phyloP scores from a whole-genome alignment of 352 stramenopile species.

The Plasmopara viticola region DNA sequence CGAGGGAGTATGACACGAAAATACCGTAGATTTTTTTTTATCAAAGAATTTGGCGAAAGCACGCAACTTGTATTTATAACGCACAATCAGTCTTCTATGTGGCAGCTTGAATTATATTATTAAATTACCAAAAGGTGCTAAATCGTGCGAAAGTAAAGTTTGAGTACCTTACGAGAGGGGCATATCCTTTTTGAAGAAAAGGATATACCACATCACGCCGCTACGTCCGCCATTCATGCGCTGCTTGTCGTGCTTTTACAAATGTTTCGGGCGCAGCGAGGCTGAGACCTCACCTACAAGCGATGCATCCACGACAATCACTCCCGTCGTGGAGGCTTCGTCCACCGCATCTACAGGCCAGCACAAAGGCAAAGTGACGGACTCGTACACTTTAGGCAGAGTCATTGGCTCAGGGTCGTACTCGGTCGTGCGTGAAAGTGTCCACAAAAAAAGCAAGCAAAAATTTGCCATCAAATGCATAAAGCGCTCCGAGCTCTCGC shows the following conservation, averaged over 20 bases:
- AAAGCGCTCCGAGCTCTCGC: slow-evolving; percentile 61
- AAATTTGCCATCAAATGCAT: slow-evolving; percentile 90
- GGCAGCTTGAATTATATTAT: no score
- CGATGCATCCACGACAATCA: slow-evolving; percentile 11
- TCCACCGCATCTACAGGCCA: slow-evolving; percentile 16
- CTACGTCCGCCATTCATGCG: slow-evolving; percentile 29
- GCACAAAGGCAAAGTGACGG: slow-evolving; percentile 49
- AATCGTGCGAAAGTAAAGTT: no score
- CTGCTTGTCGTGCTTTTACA: slow-evolving; percentile 59
- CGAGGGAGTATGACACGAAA: no score
- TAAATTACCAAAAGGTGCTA: no score
- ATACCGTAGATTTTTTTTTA: no score
- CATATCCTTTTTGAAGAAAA: no score
- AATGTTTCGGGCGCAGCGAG: slow-evolving; percentile 36
- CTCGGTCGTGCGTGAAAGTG: slow-evolving; percentile 81
- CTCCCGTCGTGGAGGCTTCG: slow-evolving; percentile 8
- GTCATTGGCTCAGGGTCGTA: slow-evolving; percentile 87
- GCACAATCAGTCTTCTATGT: no score
- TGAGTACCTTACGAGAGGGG: no score
- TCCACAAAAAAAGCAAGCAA: slow-evolving; percentile 70
- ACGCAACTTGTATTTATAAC: no score
- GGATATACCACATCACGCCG: no score
- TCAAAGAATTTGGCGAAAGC: no score
- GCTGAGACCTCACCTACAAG: slow-evolving; percentile 20
- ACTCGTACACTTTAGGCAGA: slow-evolving; percentile 68